Evolutionary conservation across 345 rosid species (phyloP).

Genomic region (Lumnitzera racemosa): DNA sequence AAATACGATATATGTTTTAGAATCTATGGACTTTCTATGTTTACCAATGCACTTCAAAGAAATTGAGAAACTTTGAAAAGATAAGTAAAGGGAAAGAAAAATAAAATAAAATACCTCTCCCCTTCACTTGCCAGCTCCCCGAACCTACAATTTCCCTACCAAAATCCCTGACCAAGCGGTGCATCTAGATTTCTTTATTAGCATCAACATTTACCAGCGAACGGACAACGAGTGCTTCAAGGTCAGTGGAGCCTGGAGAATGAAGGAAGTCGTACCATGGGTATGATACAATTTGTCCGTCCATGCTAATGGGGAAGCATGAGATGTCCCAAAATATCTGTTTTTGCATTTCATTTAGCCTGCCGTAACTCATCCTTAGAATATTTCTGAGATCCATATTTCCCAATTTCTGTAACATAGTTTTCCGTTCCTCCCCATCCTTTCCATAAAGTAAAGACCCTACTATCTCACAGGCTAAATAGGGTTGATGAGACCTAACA

Average conservation of each 20-base stretch:
- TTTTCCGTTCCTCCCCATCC: background rate
- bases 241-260: background rate
- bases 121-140: background rate
- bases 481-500: background rate
- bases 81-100: too few species aligned
- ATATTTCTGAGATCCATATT: background rate
- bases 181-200: slow-evolving; percentile 7
- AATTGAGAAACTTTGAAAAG: too few species aligned
- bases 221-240: background rate
- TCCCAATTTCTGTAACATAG: background rate
- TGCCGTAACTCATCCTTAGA: background rate
- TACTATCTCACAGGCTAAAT: slow-evolving; percentile 8
- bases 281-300: background rate
- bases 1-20: too few species aligned
- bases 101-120: too few species aligned
- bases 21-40: too few species aligned
- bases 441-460: slow-evolving; percentile 3
- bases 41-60: too few species aligned
- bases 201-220: slow-evolving; percentile 7
- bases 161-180: slow-evolving; percentile 11
- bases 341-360: background rate
- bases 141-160: slow-evolving; percentile 11
- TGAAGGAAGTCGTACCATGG: slow-evolving; percentile 2
- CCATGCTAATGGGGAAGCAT: background rate
- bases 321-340: slow-evolving; percentile 13